These are phyloP conservation scores for Eutypella sp. DNA, from an alignment of 2,329 filamentous ascomycete species.

Conservation along the genomic window DNA sequence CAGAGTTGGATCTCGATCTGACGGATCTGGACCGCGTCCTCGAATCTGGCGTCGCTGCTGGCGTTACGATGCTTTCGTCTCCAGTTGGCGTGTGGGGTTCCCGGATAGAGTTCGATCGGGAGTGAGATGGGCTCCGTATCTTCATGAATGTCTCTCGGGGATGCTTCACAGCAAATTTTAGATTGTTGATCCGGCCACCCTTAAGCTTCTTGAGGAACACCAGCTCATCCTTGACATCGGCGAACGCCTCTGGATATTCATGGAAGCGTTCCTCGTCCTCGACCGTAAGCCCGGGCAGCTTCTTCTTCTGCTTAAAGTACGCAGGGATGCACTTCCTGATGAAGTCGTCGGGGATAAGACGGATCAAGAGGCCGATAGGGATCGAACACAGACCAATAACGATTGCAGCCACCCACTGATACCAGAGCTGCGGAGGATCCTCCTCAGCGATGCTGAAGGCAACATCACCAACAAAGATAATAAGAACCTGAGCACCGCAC, in stretches of 20 bases:
- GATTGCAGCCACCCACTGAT: constrained; percentile 84
- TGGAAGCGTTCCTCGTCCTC: constrained; percentile 62
- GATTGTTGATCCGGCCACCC: constrained; percentile 74
- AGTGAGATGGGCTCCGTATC: constrained; percentile 59
- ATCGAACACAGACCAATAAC: constrained; percentile 80
- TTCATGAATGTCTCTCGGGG: constrained; percentile 65
- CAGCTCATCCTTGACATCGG: constrained; percentile 74
- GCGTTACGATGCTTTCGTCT: constrained; percentile 45
- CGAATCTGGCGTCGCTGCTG: constrained; percentile 52
- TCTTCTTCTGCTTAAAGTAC: constrained; percentile 45
- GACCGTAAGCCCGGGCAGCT: constrained; percentile 53
- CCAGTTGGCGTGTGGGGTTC: constrained; percentile 59
- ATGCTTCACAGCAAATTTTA: constrained; percentile 74
- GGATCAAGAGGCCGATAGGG: constrained; percentile 74
- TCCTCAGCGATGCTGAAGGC: constrained; percentile 68
- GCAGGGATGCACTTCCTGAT: constrained; percentile 49
- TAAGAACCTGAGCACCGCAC: constrained; percentile 83
- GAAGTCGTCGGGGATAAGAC: constrained; percentile 72
- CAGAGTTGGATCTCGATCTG: constrained; percentile 62
- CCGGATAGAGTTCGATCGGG: constrained; percentile 58
- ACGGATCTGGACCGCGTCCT: constrained; percentile 63
- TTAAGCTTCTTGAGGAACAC: constrained; percentile 75
- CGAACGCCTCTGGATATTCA: constrained; percentile 65
- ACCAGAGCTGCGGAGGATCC: constrained; percentile 52
- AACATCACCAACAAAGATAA: constrained; percentile 77